Percentiles rank a stretch among this genome's conserved stretches.
Conservation (phyloP, 352 stramenopile species). For the Hyaloperonospora arabidopsidis region DNA sequence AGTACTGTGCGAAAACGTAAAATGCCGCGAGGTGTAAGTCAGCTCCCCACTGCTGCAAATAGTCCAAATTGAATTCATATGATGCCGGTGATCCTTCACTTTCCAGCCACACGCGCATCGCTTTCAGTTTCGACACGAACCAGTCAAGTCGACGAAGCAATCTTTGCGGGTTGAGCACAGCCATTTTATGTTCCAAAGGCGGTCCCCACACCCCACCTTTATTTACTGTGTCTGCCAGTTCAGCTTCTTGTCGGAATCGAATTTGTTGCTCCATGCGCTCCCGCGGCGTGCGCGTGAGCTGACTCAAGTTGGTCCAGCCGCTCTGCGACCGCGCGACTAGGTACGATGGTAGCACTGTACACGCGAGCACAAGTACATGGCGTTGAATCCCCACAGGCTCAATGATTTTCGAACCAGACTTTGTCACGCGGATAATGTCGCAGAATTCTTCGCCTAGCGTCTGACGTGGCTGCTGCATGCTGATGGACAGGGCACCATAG, state of each 20-base stretch:
- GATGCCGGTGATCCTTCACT: conserved; percentile 40
- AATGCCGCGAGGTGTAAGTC: conserved; percentile 65
- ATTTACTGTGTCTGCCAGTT: conserved; percentile 2
- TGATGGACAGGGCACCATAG: conserved; percentile 58
- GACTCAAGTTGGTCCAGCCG: conserved; percentile 62
- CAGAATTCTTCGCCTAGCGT: conserved; percentile 86
- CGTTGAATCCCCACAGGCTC: conserved; percentile 29
- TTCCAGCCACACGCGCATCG: conserved; percentile 31
- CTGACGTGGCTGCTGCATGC: conserved; percentile 51
- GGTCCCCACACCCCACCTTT: conserved; percentile 1
- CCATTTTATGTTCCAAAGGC: conserved; percentile 2
- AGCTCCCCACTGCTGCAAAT: conserved; percentile 40
- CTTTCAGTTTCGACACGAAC: conserved; percentile 39
- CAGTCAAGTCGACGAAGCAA: conserved; percentile 37
- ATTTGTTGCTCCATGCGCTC: conserved; percentile 79
- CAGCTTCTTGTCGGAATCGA: conserved; percentile 33
- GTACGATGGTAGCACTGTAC: conserved; percentile 52
- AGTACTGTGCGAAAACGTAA: conserved; percentile 67
- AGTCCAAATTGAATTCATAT: conserved; percentile 50
- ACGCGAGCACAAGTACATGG: conserved; percentile 52
- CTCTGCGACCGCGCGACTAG: conserved; percentile 50
- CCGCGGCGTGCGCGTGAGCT: conserved; percentile 53
- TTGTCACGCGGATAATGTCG: conserved; percentile 65
- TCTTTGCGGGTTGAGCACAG: conserved; percentile 10
- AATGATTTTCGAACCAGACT: conserved; percentile 6